Conservation (phyloP, 371 early-diverging fungal species). For the Saksenaea oblongispora region DNA sequence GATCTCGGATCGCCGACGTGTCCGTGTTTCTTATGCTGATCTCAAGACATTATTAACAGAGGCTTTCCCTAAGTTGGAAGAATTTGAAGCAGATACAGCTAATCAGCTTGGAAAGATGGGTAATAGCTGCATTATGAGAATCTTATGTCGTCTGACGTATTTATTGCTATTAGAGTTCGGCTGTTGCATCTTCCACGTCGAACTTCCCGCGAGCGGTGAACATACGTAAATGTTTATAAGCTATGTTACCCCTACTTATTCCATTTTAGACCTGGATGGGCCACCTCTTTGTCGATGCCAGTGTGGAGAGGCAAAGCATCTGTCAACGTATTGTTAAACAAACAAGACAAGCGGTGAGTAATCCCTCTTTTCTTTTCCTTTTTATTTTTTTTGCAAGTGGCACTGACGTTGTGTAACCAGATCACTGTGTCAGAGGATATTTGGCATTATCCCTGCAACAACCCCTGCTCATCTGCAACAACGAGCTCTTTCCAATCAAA, state of each 20-base stretch:
- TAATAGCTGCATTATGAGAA: slow-evolving; percentile 11
- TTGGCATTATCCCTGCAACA: slow-evolving; percentile 40
- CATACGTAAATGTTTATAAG: slow-evolving; percentile 12
- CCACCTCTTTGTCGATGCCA: slow-evolving; percentile 60
- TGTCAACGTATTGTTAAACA: slow-evolving; percentile 72
- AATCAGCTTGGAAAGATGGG: slow-evolving; percentile 32
- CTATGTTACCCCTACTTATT: not conserved
- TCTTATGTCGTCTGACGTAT: not conserved
- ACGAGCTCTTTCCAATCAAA: slow-evolving; percentile 20
- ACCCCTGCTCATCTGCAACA: slow-evolving; percentile 44
- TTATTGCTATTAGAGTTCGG: slow-evolving; percentile 39
- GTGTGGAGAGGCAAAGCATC: slow-evolving; percentile 76
- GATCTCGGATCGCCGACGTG: slow-evolving; percentile 48
- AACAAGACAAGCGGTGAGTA: slow-evolving; percentile 62
- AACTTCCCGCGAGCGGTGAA: slow-evolving; percentile 37
- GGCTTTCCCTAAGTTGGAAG: slow-evolving; percentile 59
- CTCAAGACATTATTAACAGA: slow-evolving; percentile 58
- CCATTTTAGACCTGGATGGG: slow-evolving; percentile 30
- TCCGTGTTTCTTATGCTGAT: slow-evolving; percentile 53
- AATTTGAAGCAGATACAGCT: slow-evolving; percentile 36
- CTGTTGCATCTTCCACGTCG: slow-evolving; percentile 63
- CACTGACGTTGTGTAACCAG: slow-evolving; percentile 9
- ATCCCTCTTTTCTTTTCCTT: not conserved
- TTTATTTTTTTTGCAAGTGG: not conserved
- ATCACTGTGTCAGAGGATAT: slow-evolving; percentile 44